A percentile compares a stretch with the other conserved stretches of the same genome.
Evolutionary conservation across 106 monocot species (phyloP).

Genomic region (Dioscorea alata): DNA sequence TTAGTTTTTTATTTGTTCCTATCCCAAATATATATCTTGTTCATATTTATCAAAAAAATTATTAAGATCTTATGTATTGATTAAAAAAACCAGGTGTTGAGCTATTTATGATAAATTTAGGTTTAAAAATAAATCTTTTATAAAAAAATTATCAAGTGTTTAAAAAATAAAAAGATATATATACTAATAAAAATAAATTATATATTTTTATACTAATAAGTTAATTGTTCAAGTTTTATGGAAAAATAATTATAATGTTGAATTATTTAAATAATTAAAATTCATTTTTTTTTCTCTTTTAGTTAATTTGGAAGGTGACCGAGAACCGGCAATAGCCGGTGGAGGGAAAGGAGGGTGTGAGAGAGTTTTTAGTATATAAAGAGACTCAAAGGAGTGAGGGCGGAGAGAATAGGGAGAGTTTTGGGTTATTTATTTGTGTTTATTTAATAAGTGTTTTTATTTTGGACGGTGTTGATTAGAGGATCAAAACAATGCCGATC

Average conservation of each 20-base stretch:
- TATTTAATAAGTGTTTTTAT: neutral
- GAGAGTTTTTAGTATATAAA: neutral
- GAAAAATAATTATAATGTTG: neutral
- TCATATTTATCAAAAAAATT: too few species aligned
- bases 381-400: neutral
- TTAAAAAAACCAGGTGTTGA: too few species aligned
- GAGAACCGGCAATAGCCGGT: neutral
- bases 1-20: too few species aligned
- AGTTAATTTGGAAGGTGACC: too few species aligned
- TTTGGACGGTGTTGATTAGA: neutral
- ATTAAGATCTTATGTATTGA: too few species aligned
- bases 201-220: neutral
- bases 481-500: conserved; percentile 4
- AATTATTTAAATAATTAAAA: too few species aligned
- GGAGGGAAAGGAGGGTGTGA: neutral
- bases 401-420: neutral
- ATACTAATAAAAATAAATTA: neutral
- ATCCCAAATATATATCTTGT: too few species aligned
- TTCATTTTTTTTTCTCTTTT: too few species aligned
- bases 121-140: too few species aligned
- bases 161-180: too few species aligned
- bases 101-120: too few species aligned
- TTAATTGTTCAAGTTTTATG: neutral
- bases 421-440: neutral
- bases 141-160: too few species aligned